Evolutionary conservation across 768 basidiomycete genomes (phyloP).

Genomic region (Boletus edulis): DNA sequence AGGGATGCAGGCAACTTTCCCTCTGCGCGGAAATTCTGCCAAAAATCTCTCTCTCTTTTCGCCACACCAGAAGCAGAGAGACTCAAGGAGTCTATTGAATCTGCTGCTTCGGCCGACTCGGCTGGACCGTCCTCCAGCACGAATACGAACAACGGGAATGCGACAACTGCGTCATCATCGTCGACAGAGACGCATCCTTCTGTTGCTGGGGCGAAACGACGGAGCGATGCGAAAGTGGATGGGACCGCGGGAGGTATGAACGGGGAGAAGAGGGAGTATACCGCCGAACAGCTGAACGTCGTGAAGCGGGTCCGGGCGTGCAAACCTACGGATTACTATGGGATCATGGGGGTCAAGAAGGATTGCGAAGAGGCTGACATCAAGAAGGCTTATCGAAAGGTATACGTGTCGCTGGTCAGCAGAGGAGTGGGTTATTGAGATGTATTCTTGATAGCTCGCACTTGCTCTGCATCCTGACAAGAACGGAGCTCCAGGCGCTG

Average conservation of each 20-base stretch:
- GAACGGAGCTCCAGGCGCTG: conserved; percentile 96
- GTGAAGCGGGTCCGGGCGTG: conserved; percentile 86
- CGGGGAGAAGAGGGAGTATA: conserved; percentile 81
- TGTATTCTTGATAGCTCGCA: conserved; percentile 56
- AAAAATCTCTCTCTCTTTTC: conserved; percentile 83
- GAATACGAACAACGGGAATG: conserved; percentile 30
- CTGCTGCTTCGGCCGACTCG: conserved; percentile 40
- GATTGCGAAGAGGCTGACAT: conserved; percentile 83
- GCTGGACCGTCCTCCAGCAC: conserved; percentile 41
- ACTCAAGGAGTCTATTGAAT: conserved; percentile 65
- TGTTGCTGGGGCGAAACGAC: conserved; percentile 66
- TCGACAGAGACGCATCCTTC: conserved; percentile 71
- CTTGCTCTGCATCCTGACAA: conserved; percentile 89
- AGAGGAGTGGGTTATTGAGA: conserved; percentile 7
- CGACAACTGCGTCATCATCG: conserved; percentile 43
- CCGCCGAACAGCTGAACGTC: conserved; percentile 74
- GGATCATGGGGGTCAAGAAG: conserved; percentile 76
- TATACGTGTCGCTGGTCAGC: conserved; percentile 35
- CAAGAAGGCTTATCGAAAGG: conserved; percentile 97
- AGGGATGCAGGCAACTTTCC: conserved; percentile 66
- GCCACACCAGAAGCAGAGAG: conserved; percentile 71
- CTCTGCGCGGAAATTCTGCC: conserved; percentile 84
- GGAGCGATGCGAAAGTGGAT: conserved; percentile 41
- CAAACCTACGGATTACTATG: conserved; percentile 90
- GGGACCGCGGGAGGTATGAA: conserved; percentile 63